Conservation (phyloP, 139 green algal genomes). For the Raphidocelis subcapitata region DNA sequence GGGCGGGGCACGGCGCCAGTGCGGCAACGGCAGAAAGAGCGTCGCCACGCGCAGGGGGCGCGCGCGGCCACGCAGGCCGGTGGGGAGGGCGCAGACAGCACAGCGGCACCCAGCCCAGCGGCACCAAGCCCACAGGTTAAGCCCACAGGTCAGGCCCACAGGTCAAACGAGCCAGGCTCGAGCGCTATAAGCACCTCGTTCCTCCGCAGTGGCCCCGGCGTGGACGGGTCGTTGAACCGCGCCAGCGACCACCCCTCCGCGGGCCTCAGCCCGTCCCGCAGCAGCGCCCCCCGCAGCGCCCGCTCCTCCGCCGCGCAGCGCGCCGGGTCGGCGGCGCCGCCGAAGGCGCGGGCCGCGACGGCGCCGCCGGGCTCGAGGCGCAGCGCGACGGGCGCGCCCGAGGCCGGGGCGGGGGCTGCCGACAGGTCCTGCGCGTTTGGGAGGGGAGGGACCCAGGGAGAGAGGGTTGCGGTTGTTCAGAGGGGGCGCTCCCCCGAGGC, state of each 20-base stretch:
- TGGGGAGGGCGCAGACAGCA: too few species aligned
- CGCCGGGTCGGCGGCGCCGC: conserved; percentile 17
- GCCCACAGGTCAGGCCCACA: conserved; percentile 35
- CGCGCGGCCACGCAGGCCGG: too few species aligned
- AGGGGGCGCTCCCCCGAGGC: background rate
- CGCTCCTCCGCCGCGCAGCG: background rate
- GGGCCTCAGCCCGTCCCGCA: conserved; percentile 11
- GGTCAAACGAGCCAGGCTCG: conserved; percentile 30
- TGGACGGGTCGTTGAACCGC: conserved; percentile 58
- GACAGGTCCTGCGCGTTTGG: background rate
- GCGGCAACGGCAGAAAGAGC: too few species aligned
- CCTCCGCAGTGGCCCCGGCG: conserved; percentile 35
- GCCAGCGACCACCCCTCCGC: conserved; percentile 24
- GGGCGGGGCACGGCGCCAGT: too few species aligned
- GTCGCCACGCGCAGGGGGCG: too few species aligned
- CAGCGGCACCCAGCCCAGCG: too few species aligned
- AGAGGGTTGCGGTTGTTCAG: background rate
- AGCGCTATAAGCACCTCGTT: conserved; percentile 60
- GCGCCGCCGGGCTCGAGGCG: conserved; percentile 26
- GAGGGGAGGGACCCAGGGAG: background rate
- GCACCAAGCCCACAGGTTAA: too few species aligned
- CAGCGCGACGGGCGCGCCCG: conserved; percentile 16
- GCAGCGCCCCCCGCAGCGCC: conserved; percentile 10
- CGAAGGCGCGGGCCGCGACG: conserved; percentile 39
- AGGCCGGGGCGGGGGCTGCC: background rate